Base-by-base conservation (phyloP, 768 basidiomycete species). In the Pisolithus orientalis region DNA sequence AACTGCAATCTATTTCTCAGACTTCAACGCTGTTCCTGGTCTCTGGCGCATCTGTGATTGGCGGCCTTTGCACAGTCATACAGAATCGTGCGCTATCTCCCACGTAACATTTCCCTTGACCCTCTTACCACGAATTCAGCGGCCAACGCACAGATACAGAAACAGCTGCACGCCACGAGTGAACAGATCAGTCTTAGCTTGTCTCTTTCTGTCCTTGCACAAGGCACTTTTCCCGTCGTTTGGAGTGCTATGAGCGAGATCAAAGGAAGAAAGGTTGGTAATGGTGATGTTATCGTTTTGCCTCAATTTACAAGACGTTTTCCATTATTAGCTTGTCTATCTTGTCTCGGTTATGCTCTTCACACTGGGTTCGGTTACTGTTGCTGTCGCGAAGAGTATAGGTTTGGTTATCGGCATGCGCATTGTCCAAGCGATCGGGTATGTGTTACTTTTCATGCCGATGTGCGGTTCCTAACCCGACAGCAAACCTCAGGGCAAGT, bases 181-280 rank as follows among this genome's bases (percentile, higher is more conserved):
- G 69, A 74, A 1, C 73, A 86, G 51, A 84, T 93, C 53, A 84
- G 86, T 44, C 70, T 81, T 62, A 84, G 78, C 53, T 66, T 90
- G 17, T 85, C 88, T 0, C 54, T 89, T 13, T 90, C 83, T 65
- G 85, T 90, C 50, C 70, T 85, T 3, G 56, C 84, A 4, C 90
- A 91, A 65, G 90, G 90, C 1, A 62, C 70, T 11, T 61, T 81
- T 14, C 53, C 64, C 4, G 5, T 68, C 1, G 0, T 84, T 28
- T 67, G 66, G 64, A 66, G 64, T 50, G 50, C 49, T 14, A 11
- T 60, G 32, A 59, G 61, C 37, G 66, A 92, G 66, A 78, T 90
- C 25, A 83, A 82, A 58, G 90, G 90, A 5, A 72, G 89, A 46
- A 90, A 83, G 68, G 83, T 82, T 54, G 24, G 73, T 60, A 2